Evolutionary conservation across 805 yeast species (phyloP).

Genomic region (Saccharomycopsis synnaedendra): DNA sequence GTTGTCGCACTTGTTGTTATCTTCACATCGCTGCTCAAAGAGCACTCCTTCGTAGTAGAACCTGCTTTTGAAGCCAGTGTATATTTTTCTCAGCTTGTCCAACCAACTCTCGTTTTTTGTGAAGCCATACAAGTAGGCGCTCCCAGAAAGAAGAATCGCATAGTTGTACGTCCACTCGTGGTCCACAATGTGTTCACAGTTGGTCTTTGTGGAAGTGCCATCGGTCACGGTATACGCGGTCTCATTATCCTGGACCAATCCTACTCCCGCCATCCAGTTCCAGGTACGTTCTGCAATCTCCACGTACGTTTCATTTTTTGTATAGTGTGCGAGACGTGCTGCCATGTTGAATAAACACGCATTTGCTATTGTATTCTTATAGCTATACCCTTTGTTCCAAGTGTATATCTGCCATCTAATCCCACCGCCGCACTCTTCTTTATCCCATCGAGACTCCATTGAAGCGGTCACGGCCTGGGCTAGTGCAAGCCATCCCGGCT

Average conservation of each 20-base stretch:
- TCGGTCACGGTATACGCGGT: conserved; percentile 53
- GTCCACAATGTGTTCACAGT: conserved; percentile 48
- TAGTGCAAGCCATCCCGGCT: conserved; percentile 41
- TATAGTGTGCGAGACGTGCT: conserved; percentile 49
- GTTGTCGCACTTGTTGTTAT: conserved; percentile 48
- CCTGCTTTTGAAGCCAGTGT: conserved; percentile 33
- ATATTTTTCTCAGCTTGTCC: conserved; percentile 35
- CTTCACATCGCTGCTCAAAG: conserved; percentile 80
- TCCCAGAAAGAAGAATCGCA: conserved; percentile 62
- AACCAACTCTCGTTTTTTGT: conserved; percentile 60
- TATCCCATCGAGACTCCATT: conserved; percentile 51
- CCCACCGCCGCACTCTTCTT: conserved; percentile 44
- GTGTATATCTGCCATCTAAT: conserved; percentile 59
- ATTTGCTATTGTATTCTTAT: conserved; percentile 52
- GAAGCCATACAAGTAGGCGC: conserved; percentile 59
- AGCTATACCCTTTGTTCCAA: conserved; percentile 48
- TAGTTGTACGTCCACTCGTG: conserved; percentile 80
- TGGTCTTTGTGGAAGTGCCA: conserved; percentile 47
- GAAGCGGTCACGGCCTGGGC: conserved; percentile 49
- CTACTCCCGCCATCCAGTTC: conserved; percentile 44
- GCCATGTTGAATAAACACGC: conserved; percentile 52
- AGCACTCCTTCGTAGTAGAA: conserved; percentile 43
- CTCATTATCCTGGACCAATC: conserved; percentile 42
- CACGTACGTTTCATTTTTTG: conserved; percentile 39
- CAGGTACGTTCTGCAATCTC: conserved; percentile 43